Conservation (phyloP, 495 filamentous ascomycete species). For the Penicillium cosmopolitanum region DNA sequence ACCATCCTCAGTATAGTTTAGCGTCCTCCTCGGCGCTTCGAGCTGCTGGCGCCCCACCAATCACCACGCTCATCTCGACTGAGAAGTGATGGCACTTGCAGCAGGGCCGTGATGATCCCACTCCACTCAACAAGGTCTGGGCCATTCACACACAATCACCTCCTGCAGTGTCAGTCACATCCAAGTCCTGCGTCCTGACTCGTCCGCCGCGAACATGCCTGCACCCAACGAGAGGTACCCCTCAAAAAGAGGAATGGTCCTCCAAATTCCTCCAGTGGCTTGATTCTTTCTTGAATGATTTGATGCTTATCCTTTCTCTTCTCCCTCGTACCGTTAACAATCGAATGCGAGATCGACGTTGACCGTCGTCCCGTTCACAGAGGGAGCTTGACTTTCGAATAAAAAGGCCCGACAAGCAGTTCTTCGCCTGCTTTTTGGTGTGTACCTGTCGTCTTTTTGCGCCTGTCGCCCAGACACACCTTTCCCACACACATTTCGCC, state of each 20-base stretch:
- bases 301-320: slow-evolving; percentile 13
- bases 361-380: slow-evolving; percentile 6
- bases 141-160: slow-evolving; percentile 19
- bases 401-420: slow-evolving; percentile 4
- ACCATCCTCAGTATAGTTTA: slow-evolving; percentile 15
- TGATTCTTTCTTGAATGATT: slow-evolving; percentile 27
- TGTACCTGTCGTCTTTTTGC: not conserved
- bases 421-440: slow-evolving; percentile 11
- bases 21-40: slow-evolving; percentile 28
- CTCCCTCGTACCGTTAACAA: slow-evolving; percentile 1
- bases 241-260: slow-evolving; percentile 44
- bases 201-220: slow-evolving; percentile 29
- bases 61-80: slow-evolving; percentile 1
- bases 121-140: slow-evolving; percentile 13
- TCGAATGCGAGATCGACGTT: slow-evolving; percentile 14
- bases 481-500: slow-evolving; percentile 10
- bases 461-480: not conserved
- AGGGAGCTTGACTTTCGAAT: slow-evolving; percentile 4
- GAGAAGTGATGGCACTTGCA: slow-evolving; percentile 29
- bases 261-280: slow-evolving; percentile 33
- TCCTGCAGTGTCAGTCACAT: slow-evolving; percentile 45
- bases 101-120: slow-evolving; percentile 31
- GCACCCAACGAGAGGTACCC: slow-evolving; percentile 23
- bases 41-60: slow-evolving; percentile 22
- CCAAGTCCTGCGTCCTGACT: slow-evolving; percentile 37